Conservation (phyloP, 1,284 basidiomycete genomes). For the Butyriboletus pseudospeciosus region DNA sequence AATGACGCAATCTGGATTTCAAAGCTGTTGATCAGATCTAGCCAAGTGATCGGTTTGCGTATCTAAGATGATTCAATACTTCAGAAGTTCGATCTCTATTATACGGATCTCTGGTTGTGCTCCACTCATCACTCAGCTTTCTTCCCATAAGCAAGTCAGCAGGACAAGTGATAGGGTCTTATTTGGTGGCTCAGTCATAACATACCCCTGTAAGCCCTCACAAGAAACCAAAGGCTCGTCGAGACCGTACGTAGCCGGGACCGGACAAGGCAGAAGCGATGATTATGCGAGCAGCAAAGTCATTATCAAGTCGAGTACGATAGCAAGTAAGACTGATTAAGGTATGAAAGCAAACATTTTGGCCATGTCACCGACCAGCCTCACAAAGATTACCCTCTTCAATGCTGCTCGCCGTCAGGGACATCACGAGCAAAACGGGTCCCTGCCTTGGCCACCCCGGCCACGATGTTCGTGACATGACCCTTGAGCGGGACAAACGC, state of each 20-base stretch:
- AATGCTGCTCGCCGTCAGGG: not conserved
- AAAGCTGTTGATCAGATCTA: not conserved
- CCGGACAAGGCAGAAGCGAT: too few relatives aligned
- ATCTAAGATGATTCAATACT: too few relatives aligned
- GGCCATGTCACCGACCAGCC: not conserved
- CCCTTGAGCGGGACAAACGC: not conserved
- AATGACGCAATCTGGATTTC: not conserved
- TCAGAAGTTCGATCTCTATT: too few relatives aligned
- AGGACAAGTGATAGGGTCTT: too few relatives aligned
- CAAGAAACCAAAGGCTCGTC: too few relatives aligned
- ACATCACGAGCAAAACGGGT: not conserved
- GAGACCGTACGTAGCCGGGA: too few relatives aligned
- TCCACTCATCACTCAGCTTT: too few relatives aligned
- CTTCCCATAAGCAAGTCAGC: too few relatives aligned
- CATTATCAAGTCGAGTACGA: constrained; percentile 5
- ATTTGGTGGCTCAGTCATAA: too few relatives aligned
- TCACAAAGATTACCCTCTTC: not conserved
- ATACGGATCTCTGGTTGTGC: too few relatives aligned
- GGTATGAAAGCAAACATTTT: not conserved
- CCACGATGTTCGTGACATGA: not conserved
- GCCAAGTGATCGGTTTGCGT: too few relatives aligned
- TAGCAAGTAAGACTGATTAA: not conserved
- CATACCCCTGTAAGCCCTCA: too few relatives aligned
- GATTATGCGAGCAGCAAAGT: not conserved
- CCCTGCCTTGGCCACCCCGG: not conserved